Base-by-base conservation (phyloP, 306 rosid genomes). In the Ceratonia siliqua region DNA sequence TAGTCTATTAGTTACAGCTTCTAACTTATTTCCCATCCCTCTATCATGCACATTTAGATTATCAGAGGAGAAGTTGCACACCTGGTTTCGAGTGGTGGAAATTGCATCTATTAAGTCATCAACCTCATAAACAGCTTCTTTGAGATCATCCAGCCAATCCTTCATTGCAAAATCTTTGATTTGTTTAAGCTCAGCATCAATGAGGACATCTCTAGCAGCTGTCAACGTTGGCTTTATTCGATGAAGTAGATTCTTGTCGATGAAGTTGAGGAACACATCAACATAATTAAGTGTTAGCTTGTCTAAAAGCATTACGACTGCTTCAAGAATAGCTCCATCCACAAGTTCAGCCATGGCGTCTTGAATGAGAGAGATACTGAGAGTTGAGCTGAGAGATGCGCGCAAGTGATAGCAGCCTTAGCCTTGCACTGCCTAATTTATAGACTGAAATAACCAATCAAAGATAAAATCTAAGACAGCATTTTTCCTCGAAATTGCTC, bases 161-260 rank as follows among this genome's bases (percentile, higher is more conserved):
- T 46, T 72, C 57, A 49, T 62, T 0, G 17, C 36, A 2, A 13
- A 30, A 20, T 30, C 3, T 7, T 2, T 11, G 2, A 75, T 6
- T 18, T 83, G 81, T 42, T 75, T 75, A n/a, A 48, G 45, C 49
- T 79, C 82, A 0, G 87, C 87, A 50, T 83, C 81, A 14, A 48
- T 52, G 2, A 83, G 58, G 10, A 82, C 27, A 2, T 25, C 27
- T 17, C 28, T 50, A 6, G 36, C 62, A 1, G 50, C 46, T 56
- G 14, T 46, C 39, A 82, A 7, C 12, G 50, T 24, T 3, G 49
- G 4, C 49, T 48, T 13, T 52, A 82, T 2, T 78, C 56, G 4
- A 14, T 13, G 46, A 18, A 71, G 33, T 24, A 53, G 10, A 0
- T 21, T 21, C 2, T 46, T 4, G 25, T 30, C 32, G 13, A 82